A percentile compares a stretch with the other conserved stretches of the same genome.
phyloP scores from a whole-genome alignment of 139 green algal species.

The Prasinococcaceae sp. region DNA sequence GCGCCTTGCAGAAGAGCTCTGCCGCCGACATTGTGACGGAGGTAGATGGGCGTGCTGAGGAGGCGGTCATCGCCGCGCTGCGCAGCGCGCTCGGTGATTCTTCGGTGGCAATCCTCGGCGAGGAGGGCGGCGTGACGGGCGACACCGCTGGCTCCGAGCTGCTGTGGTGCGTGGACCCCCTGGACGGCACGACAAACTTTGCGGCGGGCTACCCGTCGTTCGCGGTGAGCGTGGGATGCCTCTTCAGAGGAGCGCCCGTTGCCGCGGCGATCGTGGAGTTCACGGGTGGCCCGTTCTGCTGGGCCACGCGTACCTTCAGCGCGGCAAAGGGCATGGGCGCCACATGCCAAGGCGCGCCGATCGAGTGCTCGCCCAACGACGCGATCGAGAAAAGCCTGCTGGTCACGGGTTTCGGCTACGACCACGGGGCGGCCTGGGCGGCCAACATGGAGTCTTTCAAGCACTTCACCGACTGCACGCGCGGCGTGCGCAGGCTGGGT shows the following conservation, averaged over 20 bases:
- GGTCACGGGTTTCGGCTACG: slow-evolving; percentile 75
- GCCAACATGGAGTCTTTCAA: slow-evolving; percentile 79
- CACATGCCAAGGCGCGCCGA: slow-evolving; percentile 9
- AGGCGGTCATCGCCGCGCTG: slow-evolving; percentile 33
- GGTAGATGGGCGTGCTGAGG: too few relatives aligned
- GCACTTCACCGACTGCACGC: slow-evolving; percentile 64
- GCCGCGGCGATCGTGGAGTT: slow-evolving; percentile 47
- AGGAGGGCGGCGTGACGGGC: slow-evolving; percentile 78
- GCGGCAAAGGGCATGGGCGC: too few relatives aligned
- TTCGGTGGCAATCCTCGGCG: slow-evolving; percentile 61
- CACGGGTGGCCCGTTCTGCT: slow-evolving; percentile 37
- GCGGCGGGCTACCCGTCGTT: slow-evolving; percentile 65
- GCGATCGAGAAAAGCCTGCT: slow-evolving; percentile 26
- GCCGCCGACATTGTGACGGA: too few relatives aligned
- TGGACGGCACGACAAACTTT: slow-evolving; percentile 80
- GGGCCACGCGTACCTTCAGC: slow-evolving; percentile 58
- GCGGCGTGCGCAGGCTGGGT: slow-evolving; percentile 60
- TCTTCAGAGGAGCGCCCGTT: background rate
- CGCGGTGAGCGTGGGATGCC: slow-evolving; percentile 53
- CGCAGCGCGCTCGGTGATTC: background rate
- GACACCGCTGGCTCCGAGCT: slow-evolving; percentile 51
- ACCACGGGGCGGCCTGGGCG: slow-evolving; percentile 63
- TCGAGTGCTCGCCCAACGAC: background rate
- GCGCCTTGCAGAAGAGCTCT: too few relatives aligned
- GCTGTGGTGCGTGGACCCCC: slow-evolving; percentile 80